These are phyloP conservation scores for Cicer pinnatifidum DNA, from an alignment of 306 rosid species.

Conservation along the genomic window DNA sequence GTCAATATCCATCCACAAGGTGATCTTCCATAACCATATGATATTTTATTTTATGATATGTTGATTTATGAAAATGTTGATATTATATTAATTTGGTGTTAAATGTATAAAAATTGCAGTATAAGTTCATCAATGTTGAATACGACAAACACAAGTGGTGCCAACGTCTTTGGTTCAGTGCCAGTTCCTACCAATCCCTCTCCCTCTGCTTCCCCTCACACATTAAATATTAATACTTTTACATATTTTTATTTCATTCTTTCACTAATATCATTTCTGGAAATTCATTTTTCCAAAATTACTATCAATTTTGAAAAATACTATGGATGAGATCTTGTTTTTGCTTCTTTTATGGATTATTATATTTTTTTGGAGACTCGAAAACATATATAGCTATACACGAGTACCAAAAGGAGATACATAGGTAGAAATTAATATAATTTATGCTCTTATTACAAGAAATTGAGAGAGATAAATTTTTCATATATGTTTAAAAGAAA, in stretches of 20 bases:
- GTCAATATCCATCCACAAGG: constrained; percentile 80
- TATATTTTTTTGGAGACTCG: constrained; percentile 1
- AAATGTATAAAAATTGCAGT: constrained; percentile 51
- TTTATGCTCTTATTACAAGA: no score
- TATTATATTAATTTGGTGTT: constrained; percentile 9
- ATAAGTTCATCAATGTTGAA: constrained; percentile 75
- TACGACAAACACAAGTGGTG: constrained; percentile 81
- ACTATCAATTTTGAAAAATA: constrained; percentile 17
- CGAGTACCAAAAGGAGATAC: not conserved
- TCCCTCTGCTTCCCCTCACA: constrained; percentile 46
- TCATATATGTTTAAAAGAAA: no score
- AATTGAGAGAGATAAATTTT: no score
- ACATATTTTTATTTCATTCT: constrained; percentile 42
- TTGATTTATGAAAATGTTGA: not conserved
- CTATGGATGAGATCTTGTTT: constrained; percentile 20
- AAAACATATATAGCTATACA: not conserved
- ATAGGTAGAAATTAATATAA: no score
- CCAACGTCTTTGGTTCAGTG: constrained; percentile 83
- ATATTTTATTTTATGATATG: not conserved
- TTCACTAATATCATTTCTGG: constrained; percentile 47
- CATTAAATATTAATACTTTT: constrained; percentile 24
- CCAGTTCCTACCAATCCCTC: constrained; percentile 70
- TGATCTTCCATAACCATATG: constrained; percentile 33
- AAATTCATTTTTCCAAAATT: constrained; percentile 26
- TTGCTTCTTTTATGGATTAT: constrained; percentile 3